Conservation (phyloP, 495 filamentous ascomycete species). For the Delitschia confertaspora region DNA sequence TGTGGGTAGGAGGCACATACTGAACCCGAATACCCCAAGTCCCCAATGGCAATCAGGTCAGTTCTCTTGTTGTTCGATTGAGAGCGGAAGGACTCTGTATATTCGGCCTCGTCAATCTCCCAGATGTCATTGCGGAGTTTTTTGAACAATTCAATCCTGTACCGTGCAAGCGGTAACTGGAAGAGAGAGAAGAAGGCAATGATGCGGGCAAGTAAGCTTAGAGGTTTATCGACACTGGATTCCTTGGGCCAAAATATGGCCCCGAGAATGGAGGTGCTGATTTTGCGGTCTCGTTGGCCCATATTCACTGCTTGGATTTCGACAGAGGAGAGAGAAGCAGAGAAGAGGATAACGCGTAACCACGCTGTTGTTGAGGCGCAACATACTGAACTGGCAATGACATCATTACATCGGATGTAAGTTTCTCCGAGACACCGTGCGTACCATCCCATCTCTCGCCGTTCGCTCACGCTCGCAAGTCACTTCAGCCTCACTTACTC, state of each 20-base stretch:
- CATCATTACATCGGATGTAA: too few species aligned
- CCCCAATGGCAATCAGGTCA: slow-evolving; percentile 43
- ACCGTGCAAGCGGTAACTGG: slow-evolving; percentile 23
- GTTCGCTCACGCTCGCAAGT: too few species aligned
- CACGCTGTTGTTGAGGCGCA: too few species aligned
- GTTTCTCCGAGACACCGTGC: too few species aligned
- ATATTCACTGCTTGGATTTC: too few species aligned
- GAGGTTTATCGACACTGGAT: slow-evolving; percentile 9
- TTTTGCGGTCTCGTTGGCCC: slow-evolving; percentile 19
- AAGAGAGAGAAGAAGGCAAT: slow-evolving; percentile 30
- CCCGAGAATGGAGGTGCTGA: slow-evolving; percentile 28
- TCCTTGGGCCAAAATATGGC: slow-evolving; percentile 26
- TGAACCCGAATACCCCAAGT: slow-evolving; percentile 54
- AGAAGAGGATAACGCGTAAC: too few species aligned
- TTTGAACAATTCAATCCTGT: slow-evolving; percentile 26
- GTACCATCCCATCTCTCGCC: too few species aligned
- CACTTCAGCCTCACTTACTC: too few species aligned
- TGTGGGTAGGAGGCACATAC: slow-evolving; percentile 26
- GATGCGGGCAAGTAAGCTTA: slow-evolving; percentile 21
- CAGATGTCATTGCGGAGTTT: slow-evolving; percentile 35
- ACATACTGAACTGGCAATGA: too few species aligned
- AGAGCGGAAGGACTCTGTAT: slow-evolving; percentile 44
- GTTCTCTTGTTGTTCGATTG: slow-evolving; percentile 28
- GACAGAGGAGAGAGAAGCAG: too few species aligned
- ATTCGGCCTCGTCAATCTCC: slow-evolving; percentile 47